A percentile compares a stretch with the other conserved stretches of the same genome.
Conservation (phyloP, 345 rosid genomes). For the Gossypioides kirkii region DNA sequence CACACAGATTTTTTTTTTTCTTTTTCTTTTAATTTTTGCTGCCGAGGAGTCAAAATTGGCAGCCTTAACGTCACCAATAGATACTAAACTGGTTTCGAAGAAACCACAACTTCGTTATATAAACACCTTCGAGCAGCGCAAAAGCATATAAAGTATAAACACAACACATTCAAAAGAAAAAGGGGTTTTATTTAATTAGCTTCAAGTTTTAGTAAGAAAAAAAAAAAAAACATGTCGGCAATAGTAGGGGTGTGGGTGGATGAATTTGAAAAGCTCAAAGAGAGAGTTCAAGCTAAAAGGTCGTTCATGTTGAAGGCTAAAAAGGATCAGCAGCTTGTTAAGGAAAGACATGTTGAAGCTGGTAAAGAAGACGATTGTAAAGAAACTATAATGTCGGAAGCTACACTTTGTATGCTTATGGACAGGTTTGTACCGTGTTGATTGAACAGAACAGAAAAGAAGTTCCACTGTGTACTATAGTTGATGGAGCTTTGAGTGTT, state of each 20-base stretch:
- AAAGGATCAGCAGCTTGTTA: conserved; percentile 6
- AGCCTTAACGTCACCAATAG: too few relatives aligned
- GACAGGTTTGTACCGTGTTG: conserved; percentile 84
- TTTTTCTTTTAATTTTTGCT: too few relatives aligned
- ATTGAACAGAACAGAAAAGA: neutral
- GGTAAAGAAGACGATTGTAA: conserved; percentile 10
- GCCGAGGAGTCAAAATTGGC: too few relatives aligned
- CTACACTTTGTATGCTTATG: conserved; percentile 65
- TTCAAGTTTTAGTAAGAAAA: too few relatives aligned
- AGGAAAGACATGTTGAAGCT: conserved; percentile 20
- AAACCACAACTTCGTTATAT: too few relatives aligned
- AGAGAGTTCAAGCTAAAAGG: conserved; percentile 34
- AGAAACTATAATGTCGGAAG: conserved; percentile 41
- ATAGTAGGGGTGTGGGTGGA: conserved; percentile 44
- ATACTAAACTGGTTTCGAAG: too few relatives aligned
- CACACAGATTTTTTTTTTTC: too few relatives aligned
- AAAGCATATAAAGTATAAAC: too few relatives aligned
- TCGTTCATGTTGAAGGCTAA: conserved; percentile 23
- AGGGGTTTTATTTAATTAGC: too few relatives aligned
- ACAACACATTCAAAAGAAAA: too few relatives aligned
- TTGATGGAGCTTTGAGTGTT: neutral
- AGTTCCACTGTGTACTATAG: neutral
- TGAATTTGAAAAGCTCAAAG: conserved; percentile 47
- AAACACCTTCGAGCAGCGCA: too few relatives aligned
- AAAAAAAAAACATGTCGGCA: conserved; percentile 31